Evolutionary conservation across 768 basidiomycete genomes (phyloP).

Genomic region (Calocybe indica): DNA sequence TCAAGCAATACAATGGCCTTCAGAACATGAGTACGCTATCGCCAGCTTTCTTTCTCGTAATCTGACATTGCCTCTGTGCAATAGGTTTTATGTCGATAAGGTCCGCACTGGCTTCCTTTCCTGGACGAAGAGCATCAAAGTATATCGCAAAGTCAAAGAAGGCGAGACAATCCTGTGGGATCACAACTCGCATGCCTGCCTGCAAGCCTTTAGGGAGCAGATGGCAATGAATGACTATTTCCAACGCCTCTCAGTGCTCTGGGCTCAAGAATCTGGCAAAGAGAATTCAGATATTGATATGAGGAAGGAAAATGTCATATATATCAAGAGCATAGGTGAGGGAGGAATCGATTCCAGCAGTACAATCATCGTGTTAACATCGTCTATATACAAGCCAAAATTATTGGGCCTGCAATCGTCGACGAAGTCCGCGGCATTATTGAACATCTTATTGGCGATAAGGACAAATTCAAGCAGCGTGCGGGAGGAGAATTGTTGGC

Average conservation of each 20-base stretch:
- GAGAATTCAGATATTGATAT: slow-evolving; percentile 46
- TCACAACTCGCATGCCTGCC: slow-evolving; percentile 35
- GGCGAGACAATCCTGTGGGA: slow-evolving; percentile 47
- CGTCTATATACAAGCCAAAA: slow-evolving; percentile 45
- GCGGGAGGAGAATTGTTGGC: slow-evolving; percentile 62
- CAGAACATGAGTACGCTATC: slow-evolving; percentile 11
- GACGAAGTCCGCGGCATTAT: slow-evolving; percentile 47
- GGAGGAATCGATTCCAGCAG: not conserved
- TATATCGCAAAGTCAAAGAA: slow-evolving; percentile 41
- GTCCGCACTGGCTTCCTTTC: slow-evolving; percentile 71
- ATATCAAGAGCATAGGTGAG: slow-evolving; percentile 35
- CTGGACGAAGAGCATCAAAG: slow-evolving; percentile 63
- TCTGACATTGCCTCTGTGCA: too few species aligned
- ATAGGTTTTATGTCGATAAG: slow-evolving; percentile 62
- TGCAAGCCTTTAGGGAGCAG: slow-evolving; percentile 45
- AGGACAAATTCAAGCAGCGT: slow-evolving; percentile 82
- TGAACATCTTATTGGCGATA: slow-evolving; percentile 56
- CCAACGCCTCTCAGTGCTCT: slow-evolving; percentile 51
- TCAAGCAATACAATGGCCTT: slow-evolving; percentile 5
- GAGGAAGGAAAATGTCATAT: slow-evolving; percentile 41
- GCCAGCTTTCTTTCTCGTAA: too few species aligned
- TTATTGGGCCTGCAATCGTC: slow-evolving; percentile 48
- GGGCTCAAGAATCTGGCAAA: slow-evolving; percentile 78
- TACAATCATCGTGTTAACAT: not conserved
- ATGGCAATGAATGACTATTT: slow-evolving; percentile 54